Percentiles rank a stretch among this genome's conserved stretches.
phyloP scores from a whole-genome alignment of 768 basidiomycete genomes.

The Lentinula edodes region DNA sequence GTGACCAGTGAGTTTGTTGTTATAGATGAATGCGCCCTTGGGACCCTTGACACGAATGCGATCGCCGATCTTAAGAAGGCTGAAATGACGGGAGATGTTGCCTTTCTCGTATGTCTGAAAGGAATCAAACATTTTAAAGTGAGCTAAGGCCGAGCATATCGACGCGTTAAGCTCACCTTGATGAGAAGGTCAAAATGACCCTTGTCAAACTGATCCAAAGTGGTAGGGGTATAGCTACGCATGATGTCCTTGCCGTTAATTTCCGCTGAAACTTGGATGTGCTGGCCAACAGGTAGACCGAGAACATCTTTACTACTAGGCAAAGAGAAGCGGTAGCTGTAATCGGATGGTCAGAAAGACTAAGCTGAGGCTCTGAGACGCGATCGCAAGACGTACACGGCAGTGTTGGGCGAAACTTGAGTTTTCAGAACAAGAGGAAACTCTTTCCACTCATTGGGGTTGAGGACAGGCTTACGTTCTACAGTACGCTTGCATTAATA shows the following conservation, averaged over 20 bases:
- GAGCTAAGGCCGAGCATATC: background rate
- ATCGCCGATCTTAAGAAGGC: constrained; percentile 81
- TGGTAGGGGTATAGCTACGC: constrained; percentile 94
- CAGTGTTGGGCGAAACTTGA: constrained; percentile 90
- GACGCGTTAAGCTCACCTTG: constrained; percentile 54
- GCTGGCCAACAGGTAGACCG: constrained; percentile 94
- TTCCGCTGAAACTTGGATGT: constrained; percentile 87
- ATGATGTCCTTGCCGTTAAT: constrained; percentile 88
- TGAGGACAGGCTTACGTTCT: constrained; percentile 69
- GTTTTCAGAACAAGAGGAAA: constrained; percentile 81
- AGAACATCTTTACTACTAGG: constrained; percentile 71
- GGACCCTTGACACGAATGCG: constrained; percentile 90
- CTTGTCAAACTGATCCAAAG: constrained; percentile 77
- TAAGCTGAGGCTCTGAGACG: background rate
- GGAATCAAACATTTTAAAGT: constrained; percentile 20
- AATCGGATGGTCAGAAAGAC: constrained; percentile 1
- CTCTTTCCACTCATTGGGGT: constrained; percentile 73
- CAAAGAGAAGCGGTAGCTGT: constrained; percentile 88
- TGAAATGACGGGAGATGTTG: constrained; percentile 88
- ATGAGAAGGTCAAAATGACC: constrained; percentile 96
- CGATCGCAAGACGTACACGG: constrained; percentile 53
- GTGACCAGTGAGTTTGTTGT: constrained; percentile 62
- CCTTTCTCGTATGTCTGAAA: constrained; percentile 91
- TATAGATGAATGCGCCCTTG: constrained; percentile 91
- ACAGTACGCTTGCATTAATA: constrained; percentile 4